Percentiles rank a stretch among this genome's conserved stretches.
Conservation (phyloP, 1,139 yeast genomes). For the Kurtzmaniella quercitrusa region DNA sequence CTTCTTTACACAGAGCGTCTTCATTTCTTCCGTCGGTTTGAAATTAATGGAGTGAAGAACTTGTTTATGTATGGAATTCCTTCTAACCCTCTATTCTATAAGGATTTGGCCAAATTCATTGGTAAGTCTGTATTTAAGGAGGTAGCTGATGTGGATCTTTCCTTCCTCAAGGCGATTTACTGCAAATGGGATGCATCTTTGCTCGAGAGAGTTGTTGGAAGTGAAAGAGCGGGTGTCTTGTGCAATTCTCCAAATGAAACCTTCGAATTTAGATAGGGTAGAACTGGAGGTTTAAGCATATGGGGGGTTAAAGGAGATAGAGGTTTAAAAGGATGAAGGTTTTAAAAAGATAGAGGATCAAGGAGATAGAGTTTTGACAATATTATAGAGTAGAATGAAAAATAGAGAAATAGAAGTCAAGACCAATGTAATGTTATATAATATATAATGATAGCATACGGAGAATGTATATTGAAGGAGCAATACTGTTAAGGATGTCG, state of each 20-base stretch:
- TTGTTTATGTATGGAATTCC: constrained; percentile 83
- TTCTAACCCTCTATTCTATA: constrained; percentile 76
- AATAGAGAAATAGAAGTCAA: too few species aligned
- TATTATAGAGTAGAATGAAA: too few species aligned
- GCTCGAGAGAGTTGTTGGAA: constrained; percentile 82
- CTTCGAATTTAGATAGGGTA: constrained; percentile 54
- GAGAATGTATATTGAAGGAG: too few species aligned
- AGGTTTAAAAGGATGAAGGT: too few species aligned
- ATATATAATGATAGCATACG: too few species aligned
- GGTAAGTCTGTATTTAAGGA: constrained; percentile 45
- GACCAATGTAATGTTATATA: too few species aligned
- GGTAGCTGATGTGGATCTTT: constrained; percentile 55
- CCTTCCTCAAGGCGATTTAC: constrained; percentile 62
- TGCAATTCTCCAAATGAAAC: constrained; percentile 68
- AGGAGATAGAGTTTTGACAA: too few species aligned
- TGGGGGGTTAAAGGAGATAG: too few species aligned
- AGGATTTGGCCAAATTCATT: constrained; percentile 60
- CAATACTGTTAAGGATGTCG: too few species aligned
- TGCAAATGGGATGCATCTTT: constrained; percentile 80
- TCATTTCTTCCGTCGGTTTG: constrained; percentile 86
- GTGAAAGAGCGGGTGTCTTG: constrained; percentile 66
- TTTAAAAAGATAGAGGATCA: too few species aligned
- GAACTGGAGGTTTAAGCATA: too few species aligned
- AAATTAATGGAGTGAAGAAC: constrained; percentile 80
- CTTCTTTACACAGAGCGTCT: constrained; percentile 87